Conservation (phyloP, 768 basidiomycete species). For the Russula ochroleuca region DNA sequence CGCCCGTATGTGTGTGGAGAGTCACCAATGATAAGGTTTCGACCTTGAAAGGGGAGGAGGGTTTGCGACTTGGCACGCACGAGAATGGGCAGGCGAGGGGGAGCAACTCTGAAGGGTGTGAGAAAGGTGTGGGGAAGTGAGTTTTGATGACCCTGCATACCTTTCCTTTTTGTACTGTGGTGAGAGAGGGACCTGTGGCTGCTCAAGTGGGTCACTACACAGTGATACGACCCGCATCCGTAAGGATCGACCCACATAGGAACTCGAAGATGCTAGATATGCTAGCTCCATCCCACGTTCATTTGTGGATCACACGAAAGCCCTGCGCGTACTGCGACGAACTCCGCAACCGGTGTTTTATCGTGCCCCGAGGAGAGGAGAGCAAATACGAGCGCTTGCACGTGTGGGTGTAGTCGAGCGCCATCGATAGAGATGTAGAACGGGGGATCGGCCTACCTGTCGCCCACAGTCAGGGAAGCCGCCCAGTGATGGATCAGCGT, state of each 20-base stretch:
- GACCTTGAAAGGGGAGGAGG: background rate
- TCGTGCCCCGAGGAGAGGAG: background rate
- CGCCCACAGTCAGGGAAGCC: background rate
- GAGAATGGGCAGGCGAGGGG: background rate
- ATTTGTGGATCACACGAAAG: conserved; percentile 5
- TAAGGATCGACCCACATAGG: background rate
- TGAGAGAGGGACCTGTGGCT: background rate
- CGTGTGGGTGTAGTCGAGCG: conserved; percentile 7
- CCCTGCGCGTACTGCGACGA: conserved; percentile 1
- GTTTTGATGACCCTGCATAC: background rate
- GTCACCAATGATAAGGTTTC: conserved; percentile 1
- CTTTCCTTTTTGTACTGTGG: conserved; percentile 19
- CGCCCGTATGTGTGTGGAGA: conserved; percentile 5
- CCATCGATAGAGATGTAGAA: conserved; percentile 20
- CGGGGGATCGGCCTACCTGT: conserved; percentile 14
- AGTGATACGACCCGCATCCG: background rate
- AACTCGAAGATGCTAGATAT: conserved; percentile 10
- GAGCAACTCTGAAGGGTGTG: background rate
- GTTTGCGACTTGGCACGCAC: background rate
- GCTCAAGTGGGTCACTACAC: background rate
- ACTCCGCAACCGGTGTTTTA: conserved; percentile 17
- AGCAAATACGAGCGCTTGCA: conserved; percentile 3
- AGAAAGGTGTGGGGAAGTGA: background rate
- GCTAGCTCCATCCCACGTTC: conserved; percentile 16
- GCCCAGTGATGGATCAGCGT: conserved; percentile 5